phyloP scores from a whole-genome alignment of 176 grass and related monocot genomes.

The Typha latifolia region DNA sequence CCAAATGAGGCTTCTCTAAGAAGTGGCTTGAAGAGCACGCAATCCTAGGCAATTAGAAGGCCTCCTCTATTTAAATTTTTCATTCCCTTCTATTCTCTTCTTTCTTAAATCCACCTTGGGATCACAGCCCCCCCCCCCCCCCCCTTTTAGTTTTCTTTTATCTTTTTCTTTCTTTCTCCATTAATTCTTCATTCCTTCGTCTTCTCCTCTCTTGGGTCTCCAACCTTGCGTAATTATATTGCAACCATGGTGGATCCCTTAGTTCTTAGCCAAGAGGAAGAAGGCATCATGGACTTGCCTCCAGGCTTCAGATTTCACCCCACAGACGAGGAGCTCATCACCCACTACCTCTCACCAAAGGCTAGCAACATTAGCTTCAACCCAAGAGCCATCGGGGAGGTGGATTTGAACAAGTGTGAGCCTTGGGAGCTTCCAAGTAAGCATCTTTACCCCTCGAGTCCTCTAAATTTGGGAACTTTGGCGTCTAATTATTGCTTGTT shows the following conservation, averaged over 20 bases:
- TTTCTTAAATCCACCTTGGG: conserved; percentile 18
- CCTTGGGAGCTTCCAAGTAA: conserved; percentile 88
- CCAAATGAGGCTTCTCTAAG: not conserved
- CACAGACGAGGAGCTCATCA: conserved; percentile 87
- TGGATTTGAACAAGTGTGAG: conserved; percentile 94
- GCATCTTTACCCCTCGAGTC: not conserved
- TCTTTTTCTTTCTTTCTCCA: not conserved
- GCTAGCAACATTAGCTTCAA: conserved; percentile 33
- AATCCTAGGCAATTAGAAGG: not conserved
- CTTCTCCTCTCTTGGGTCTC: not conserved
- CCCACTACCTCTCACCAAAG: conserved; percentile 82
- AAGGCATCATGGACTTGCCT: conserved; percentile 48
- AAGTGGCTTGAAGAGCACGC: conserved; percentile 14
- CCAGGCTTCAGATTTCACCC: conserved; percentile 97
- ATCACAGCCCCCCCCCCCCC: conserved; percentile 8
- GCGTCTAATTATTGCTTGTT: not conserved
- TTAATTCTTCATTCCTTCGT: not conserved
- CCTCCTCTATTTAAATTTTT: not conserved
- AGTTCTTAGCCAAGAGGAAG: not conserved
- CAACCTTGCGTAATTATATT: not conserved
- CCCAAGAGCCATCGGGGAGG: conserved; percentile 74
- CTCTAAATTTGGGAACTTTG: not conserved
- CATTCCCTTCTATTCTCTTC: not conserved
- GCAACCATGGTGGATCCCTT: not conserved
- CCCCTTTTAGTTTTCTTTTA: not conserved